phyloP scores from a whole-genome alignment of 1,139 yeast genomes.

The Groenewaldozyma sp. region DNA sequence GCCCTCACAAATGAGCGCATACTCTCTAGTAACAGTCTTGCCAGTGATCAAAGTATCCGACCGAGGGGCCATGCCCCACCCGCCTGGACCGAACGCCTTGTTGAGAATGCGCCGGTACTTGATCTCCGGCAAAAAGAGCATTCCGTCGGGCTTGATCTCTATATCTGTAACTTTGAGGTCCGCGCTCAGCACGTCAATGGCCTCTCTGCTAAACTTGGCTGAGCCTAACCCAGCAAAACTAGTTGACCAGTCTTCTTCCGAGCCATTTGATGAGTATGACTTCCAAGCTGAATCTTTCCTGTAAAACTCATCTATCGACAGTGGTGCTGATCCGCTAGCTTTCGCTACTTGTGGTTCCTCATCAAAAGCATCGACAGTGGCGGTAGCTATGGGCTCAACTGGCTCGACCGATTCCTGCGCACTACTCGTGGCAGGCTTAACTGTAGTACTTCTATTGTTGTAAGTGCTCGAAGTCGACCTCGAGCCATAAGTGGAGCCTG shows the following conservation, averaged over 20 bases:
- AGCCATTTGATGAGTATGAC: neutral
- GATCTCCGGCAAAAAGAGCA: conserved; percentile 85
- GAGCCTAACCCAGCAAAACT: conserved; percentile 57
- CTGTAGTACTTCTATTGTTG: no score
- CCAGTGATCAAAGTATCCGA: conserved; percentile 70
- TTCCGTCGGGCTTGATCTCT: conserved; percentile 93
- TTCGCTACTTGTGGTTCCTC: neutral
- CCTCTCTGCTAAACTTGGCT: conserved; percentile 56
- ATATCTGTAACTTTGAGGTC: conserved; percentile 60
- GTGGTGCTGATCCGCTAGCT: neutral
- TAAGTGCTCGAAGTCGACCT: no score
- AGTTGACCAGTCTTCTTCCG: conserved; percentile 22
- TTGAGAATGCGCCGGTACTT: conserved; percentile 84
- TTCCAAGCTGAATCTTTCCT: neutral
- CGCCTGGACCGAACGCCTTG: conserved; percentile 95
- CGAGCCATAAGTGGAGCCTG: no score
- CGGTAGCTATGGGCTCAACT: neutral
- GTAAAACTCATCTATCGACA: neutral
- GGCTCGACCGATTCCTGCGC: neutral
- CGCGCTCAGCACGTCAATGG: conserved; percentile 50
- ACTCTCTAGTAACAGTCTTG: conserved; percentile 69
- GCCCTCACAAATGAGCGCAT: conserved; percentile 80
- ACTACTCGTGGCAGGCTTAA: neutral
- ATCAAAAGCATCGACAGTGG: neutral
- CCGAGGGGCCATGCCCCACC: conserved; percentile 96